Percentiles rank a stretch among this genome's conserved stretches.
Conservation (phyloP, 139 green algal species). For the Deuterostichococcus epilithicus region DNA sequence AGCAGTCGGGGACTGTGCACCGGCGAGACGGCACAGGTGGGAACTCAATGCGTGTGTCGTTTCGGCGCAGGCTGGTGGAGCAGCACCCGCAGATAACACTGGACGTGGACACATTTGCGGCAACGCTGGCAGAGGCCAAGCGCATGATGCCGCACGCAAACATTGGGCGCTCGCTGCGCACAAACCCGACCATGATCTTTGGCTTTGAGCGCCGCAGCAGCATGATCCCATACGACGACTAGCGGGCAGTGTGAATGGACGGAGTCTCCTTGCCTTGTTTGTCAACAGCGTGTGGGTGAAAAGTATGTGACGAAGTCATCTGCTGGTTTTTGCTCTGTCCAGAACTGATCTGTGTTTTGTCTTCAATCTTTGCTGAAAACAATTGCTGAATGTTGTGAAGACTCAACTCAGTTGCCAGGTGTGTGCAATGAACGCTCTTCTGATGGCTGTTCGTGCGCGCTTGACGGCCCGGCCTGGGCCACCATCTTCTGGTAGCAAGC, state of each 20-base stretch:
- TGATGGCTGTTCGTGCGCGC: too few relatives aligned
- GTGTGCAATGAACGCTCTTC: too few relatives aligned
- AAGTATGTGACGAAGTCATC: too few relatives aligned
- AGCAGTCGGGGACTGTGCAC: not conserved
- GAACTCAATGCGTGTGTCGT: too few relatives aligned
- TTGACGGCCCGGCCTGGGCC: too few relatives aligned
- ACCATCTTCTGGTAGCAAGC: not conserved
- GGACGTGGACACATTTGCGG: constrained; percentile 56
- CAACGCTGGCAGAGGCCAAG: constrained; percentile 42
- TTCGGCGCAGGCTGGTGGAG: constrained; percentile 49
- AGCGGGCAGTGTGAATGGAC: too few relatives aligned
- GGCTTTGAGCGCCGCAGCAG: constrained; percentile 58
- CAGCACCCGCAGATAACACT: constrained; percentile 52
- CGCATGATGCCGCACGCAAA: constrained; percentile 58
- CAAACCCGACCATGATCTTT: constrained; percentile 67
- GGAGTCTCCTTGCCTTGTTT: not conserved
- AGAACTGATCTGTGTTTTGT: constrained; percentile 5
- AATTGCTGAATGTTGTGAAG: too few relatives aligned
- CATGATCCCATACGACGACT: constrained; percentile 65
- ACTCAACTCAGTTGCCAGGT: too few relatives aligned
- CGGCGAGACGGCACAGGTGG: not conserved
- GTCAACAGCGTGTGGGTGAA: not conserved
- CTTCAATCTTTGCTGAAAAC: constrained; percentile 2
- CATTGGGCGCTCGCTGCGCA: constrained; percentile 40
- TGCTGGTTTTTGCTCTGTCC: too few relatives aligned